Conservation (phyloP, 108 stramenopile species). For the Aureococcus anophagefferens region DNA sequence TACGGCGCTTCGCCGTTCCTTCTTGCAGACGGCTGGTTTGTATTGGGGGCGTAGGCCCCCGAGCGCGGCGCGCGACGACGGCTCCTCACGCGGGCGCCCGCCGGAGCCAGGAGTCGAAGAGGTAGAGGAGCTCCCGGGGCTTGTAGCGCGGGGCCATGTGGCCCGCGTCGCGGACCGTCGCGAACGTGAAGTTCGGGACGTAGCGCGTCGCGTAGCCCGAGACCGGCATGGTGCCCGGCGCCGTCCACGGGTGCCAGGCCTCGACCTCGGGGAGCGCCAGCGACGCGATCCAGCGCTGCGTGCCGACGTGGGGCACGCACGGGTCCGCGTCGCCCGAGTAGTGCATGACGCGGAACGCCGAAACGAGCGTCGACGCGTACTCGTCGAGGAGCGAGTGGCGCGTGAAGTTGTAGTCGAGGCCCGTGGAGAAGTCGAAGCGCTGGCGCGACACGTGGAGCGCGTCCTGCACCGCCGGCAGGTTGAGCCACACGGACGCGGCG, state of each 20-base stretch:
- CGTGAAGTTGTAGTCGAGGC: neutral
- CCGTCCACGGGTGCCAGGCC: neutral
- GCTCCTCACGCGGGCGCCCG: too few relatives aligned
- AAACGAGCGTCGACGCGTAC: neutral
- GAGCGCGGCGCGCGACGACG: too few relatives aligned
- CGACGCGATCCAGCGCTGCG: neutral
- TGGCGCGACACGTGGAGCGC: neutral
- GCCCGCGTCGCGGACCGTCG: constrained; percentile 14
- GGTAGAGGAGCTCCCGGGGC: neutral
- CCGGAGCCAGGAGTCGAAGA: constrained; percentile 1
- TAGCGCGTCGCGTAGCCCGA: neutral
- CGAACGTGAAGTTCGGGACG: constrained; percentile 6
- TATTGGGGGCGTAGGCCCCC: too few relatives aligned
- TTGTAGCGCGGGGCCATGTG: constrained; percentile 15
- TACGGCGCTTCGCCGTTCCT: too few relatives aligned
- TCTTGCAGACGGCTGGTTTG: too few relatives aligned
- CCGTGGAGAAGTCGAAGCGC: neutral
- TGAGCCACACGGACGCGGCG: constrained; percentile 1
- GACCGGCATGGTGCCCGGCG: neutral
- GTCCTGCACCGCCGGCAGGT: neutral
- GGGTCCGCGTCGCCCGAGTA: neutral
- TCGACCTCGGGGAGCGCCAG: neutral
- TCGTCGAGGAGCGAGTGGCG: neutral
- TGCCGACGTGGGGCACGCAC: neutral
- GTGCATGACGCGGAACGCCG: neutral